Percentiles rank a stretch among this genome's conserved stretches.
Evolutionary conservation across 768 basidiomycete genomes (phyloP).

Genomic region (Pleurotus tuber-regium): DNA sequence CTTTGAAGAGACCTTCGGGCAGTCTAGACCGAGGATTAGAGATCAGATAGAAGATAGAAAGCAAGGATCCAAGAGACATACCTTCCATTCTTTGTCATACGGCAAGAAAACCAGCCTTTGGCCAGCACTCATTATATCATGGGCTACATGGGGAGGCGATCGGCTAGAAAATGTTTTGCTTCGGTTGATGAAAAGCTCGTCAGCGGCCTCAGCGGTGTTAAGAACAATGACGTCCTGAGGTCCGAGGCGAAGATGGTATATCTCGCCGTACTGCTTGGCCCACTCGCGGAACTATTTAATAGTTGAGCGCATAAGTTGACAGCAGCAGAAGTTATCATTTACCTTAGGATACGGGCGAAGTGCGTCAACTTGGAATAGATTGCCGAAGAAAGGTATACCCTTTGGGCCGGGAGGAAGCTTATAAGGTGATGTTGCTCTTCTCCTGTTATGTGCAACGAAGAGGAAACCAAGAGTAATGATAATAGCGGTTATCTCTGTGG

Average conservation of each 20-base stretch:
- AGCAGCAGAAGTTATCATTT: neutral
- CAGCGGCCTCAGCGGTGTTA: conserved; percentile 22
- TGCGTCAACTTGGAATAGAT: conserved; percentile 27
- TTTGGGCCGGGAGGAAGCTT: conserved; percentile 28
- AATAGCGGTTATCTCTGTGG: neutral
- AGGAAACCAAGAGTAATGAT: neutral
- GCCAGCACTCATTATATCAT: conserved; percentile 28
- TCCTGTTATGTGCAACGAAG: neutral
- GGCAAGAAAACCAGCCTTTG: conserved; percentile 25
- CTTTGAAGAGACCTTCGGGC: conserved; percentile 20
- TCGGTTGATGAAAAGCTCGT: conserved; percentile 23
- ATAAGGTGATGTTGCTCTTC: neutral
- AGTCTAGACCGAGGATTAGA: conserved; percentile 14
- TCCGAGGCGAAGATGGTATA: conserved; percentile 25
- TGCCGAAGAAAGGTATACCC: conserved; percentile 29
- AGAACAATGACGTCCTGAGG: conserved; percentile 24
- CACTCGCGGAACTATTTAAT: conserved; percentile 22
- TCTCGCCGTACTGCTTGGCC: conserved; percentile 26
- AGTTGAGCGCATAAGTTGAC: neutral
- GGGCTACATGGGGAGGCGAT: conserved; percentile 27
- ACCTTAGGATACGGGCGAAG: conserved; percentile 25
- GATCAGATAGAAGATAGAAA: neutral
- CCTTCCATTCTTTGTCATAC: conserved; percentile 27
- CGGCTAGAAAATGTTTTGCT: conserved; percentile 24
- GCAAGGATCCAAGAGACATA: conserved; percentile 3